Evolutionary conservation across 352 stramenopile genomes (phyloP).

Genomic region (Thraustochytrium striatum): DNA sequence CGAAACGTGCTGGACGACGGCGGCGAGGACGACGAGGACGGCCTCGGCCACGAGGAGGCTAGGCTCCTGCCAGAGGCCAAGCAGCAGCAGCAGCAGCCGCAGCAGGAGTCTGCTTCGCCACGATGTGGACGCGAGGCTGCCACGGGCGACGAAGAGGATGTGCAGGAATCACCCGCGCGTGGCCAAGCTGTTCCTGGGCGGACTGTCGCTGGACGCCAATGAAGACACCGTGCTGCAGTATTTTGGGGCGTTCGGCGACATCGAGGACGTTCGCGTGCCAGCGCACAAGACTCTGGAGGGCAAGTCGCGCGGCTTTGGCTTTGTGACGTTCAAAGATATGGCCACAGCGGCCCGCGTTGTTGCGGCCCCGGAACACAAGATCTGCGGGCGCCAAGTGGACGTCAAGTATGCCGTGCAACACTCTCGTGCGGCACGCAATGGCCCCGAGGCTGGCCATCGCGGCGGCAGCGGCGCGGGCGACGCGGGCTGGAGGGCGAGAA

Average conservation of each 20-base stretch:
- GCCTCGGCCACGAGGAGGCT: too few relatives aligned
- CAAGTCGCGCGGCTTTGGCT: conserved; percentile 81
- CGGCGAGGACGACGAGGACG: too few relatives aligned
- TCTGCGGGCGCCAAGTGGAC: conserved; percentile 81
- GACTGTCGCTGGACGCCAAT: conserved; percentile 82
- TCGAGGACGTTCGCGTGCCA: conserved; percentile 65
- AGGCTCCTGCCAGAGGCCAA: not conserved
- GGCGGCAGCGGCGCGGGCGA: too few relatives aligned
- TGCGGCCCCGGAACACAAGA: conserved; percentile 73
- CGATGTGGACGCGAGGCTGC: not conserved
- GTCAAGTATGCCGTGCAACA: conserved; percentile 79
- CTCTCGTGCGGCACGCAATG: not conserved
- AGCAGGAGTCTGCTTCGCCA: not conserved
- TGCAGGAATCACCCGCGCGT: conserved; percentile 49
- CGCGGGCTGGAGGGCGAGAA: too few relatives aligned
- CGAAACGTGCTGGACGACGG: too few relatives aligned
- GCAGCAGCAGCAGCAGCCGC: not conserved
- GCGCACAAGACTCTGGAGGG: conserved; percentile 56
- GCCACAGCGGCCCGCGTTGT: conserved; percentile 64
- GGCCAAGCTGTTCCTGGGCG: conserved; percentile 83
- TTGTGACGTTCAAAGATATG: conserved; percentile 75
- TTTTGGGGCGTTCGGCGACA: conserved; percentile 77
- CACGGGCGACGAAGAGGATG: not conserved
- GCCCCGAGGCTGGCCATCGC: too few relatives aligned
- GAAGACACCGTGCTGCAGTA: conserved; percentile 75